Evolutionary conservation across 306 rosid species (phyloP).

Genomic region (Vachellia collinsii): DNA sequence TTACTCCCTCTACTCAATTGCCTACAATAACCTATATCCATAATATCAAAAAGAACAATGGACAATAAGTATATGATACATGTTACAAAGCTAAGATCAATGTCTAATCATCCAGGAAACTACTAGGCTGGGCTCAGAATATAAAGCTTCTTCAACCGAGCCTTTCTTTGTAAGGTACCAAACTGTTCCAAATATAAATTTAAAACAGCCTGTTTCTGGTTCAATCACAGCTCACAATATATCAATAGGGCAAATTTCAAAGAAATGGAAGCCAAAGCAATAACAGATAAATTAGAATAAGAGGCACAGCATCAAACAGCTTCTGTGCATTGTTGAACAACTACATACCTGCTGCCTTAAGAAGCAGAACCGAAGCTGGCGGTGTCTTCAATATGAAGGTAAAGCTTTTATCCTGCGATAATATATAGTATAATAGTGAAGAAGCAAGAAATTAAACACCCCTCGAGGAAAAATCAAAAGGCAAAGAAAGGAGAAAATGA

Average conservation of each 20-base stretch:
- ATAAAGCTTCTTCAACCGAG: not conserved
- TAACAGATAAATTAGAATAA: not conserved
- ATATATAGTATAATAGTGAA: slow-evolving; percentile 1
- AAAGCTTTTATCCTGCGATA: slow-evolving; percentile 83
- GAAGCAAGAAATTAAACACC: not conserved
- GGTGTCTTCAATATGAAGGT: slow-evolving; percentile 95
- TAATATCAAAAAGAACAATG: not conserved
- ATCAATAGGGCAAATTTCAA: not conserved
- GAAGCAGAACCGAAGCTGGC: slow-evolving; percentile 95
- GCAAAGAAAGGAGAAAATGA: too few relatives aligned
- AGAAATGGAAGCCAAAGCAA: not conserved
- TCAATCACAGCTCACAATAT: not conserved
- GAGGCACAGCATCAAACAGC: slow-evolving; percentile 37
- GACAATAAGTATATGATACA: not conserved
- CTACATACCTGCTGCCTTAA: slow-evolving; percentile 88
- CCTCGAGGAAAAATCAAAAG: not conserved
- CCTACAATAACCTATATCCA: not conserved
- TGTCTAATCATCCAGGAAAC: not conserved
- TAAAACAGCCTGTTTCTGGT: not conserved
- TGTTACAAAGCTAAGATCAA: not conserved
- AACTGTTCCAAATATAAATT: not conserved
- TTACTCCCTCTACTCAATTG: not conserved
- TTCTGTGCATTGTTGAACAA: slow-evolving; percentile 23
- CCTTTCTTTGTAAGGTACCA: not conserved
- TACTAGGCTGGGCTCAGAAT: not conserved